Base-by-base conservation (phyloP, 495 filamentous ascomycete species). In the Hypomontagnella submonticulosa region DNA sequence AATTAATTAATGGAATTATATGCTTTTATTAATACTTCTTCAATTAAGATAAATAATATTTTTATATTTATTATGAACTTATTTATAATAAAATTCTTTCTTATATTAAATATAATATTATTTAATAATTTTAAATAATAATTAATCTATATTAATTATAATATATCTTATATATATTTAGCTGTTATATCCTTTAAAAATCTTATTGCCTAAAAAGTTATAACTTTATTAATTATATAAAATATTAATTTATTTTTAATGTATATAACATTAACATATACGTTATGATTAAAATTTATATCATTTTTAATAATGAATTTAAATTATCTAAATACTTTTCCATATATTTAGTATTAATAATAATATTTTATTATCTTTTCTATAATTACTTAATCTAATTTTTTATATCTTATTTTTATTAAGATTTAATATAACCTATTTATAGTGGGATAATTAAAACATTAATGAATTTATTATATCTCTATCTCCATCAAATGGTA, bases 181-280 rank as follows among this genome's bases (percentile, higher is more conserved):
- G 13, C 4, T 16, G 15, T 50, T 50, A 50, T 50, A 16, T 50
- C 9, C 2, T 34, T 33, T 33, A 50, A 15, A 34, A 50, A 50
- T 50, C 9, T 50, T 13, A 34, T 34, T 6, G 4, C 33, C 33
- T 50, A 50, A 34, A 34, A 50, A 2, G 10, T 33, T 10, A 34
- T 50, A 11, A 18, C 33, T 50, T 50, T 15, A 34, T 50, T 50
- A 15, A 50, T 50, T 33, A 50, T 10, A 34, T 50, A 50, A 15
- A 33, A 34, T 19, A 50, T 34, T 33, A 13, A 34, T 50, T 50
- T 33, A n/a, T 34, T 50, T 5, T 50, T 13, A 33, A 50, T 5
- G 13, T 50, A 50, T 50, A 50, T 50, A 33, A 33, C 13, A 15
- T 50, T 16, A 9, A 33, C 2, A 33, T 15, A 34, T 23, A 33